These are phyloP conservation scores for Plasmodium reichenowi DNA, from an alignment of 169 alveolate species.

Conservation along the genomic window DNA sequence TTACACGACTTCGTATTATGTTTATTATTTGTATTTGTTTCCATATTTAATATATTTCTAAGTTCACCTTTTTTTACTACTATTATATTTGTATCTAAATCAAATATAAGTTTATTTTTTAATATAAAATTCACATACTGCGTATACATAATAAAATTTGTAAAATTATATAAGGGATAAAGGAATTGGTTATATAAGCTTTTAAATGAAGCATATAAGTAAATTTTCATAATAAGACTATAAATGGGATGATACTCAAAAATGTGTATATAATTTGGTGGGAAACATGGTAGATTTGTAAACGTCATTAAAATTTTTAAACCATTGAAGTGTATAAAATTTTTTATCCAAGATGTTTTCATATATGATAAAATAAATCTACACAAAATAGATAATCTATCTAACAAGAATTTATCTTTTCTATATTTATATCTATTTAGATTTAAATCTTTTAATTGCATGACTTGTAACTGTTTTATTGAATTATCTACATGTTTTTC, in stretches of 20 bases:
- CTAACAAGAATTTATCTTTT: constrained; percentile 54
- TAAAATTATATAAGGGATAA: constrained; percentile 54
- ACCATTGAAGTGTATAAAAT: constrained; percentile 48
- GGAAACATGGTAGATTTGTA: constrained; percentile 34
- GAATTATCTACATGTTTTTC: constrained; percentile 62
- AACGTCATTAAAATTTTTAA: constrained; percentile 50
- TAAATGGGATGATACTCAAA: constrained; percentile 68
- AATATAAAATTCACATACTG: constrained; percentile 16
- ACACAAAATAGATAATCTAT: constrained; percentile 61
- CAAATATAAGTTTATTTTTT: constrained; percentile 3
- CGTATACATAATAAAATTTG: constrained; percentile 21
- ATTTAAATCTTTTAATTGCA: constrained; percentile 59
- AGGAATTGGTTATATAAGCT: constrained; percentile 47
- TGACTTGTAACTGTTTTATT: constrained; percentile 12
- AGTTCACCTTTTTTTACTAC: constrained; percentile 26
- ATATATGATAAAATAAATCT: constrained; percentile 66
- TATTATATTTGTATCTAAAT: constrained; percentile 32
- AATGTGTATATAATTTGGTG: constrained; percentile 64
- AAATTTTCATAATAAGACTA: constrained; percentile 38
- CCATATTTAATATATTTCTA: not conserved
- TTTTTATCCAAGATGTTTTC: constrained; percentile 69
- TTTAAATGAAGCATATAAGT: constrained; percentile 36
- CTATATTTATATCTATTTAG: constrained; percentile 57
- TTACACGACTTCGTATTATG: not conserved
- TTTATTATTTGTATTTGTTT: not conserved